Percentiles rank a stretch among this genome's conserved stretches.
Conservation (phyloP, 2,329 filamentous ascomycete species). For the Hypoxylon sp. region DNA sequence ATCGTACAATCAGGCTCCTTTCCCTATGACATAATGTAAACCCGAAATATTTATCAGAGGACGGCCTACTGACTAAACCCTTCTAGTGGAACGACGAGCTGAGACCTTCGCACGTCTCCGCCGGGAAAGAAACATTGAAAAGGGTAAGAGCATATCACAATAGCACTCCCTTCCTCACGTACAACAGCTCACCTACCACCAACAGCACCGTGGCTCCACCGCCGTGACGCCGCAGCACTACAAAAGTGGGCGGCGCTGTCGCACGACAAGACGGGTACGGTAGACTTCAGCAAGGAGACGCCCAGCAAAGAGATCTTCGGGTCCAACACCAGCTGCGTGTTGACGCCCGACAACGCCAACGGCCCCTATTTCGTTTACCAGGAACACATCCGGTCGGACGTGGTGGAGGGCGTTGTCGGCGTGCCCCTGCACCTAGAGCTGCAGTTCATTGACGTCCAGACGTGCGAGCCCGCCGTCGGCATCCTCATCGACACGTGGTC, state of each 20-base stretch:
- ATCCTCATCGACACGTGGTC: constrained; percentile 63
- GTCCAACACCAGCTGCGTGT: constrained; percentile 60
- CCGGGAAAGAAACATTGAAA: constrained; percentile 51
- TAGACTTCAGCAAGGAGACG: constrained; percentile 54
- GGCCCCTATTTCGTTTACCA: constrained; percentile 63
- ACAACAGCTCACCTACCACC: constrained; percentile 10
- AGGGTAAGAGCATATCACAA: constrained; percentile 42
- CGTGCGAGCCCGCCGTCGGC: constrained; percentile 58
- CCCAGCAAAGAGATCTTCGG: constrained; percentile 56
- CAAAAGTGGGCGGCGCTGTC: constrained; percentile 57
- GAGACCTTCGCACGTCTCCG: constrained; percentile 58
- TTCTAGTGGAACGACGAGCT: constrained; percentile 55
- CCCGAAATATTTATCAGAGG: not conserved
- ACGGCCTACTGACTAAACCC: constrained; percentile 8
- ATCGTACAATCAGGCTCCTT: not conserved
- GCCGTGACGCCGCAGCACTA: constrained; percentile 56
- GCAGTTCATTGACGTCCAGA: constrained; percentile 63
- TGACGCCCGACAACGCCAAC: constrained; percentile 60
- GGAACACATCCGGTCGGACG: constrained; percentile 59
- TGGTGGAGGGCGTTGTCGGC: constrained; percentile 59
- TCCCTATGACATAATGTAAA: not conserved
- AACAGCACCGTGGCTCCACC: constrained; percentile 51
- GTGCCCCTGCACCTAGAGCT: constrained; percentile 61
- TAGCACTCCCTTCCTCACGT: not conserved
- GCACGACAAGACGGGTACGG: constrained; percentile 57